Base-by-base conservation (phyloP, 495 filamentous ascomycete genomes). In the Lasiosphaeris hirsuta region DNA sequence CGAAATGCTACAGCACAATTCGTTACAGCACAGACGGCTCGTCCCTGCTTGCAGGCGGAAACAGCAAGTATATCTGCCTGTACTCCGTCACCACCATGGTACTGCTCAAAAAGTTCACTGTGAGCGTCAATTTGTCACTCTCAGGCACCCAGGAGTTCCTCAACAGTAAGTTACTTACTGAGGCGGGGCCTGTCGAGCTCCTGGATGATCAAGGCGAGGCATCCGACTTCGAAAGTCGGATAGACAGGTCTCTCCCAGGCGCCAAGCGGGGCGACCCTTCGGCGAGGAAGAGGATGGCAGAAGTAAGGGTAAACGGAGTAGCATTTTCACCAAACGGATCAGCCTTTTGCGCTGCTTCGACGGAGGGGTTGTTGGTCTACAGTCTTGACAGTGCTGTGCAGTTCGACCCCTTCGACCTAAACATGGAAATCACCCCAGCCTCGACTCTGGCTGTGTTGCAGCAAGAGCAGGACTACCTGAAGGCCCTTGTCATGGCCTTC, bases 141-240 rank as follows among this genome's bases (percentile, higher is more conserved):
- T 92, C 96, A 23, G 94, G 94, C 10, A 97, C 95, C 1, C 93
- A 96, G 63, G 94, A 97, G 71, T 94, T 92, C 75, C 82, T 98
- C 44, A 97, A 96, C 78, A 95, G 90, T 73, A 86, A 86, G 59
- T 78, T 90, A 43, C 76, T 98, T 51, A 97, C 93, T 17, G 94
- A 97, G 75, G 92, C 89, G 15, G 94, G 94, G 6, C 89, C 94
- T 3, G 77, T 79, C 45, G 90, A 81, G 2, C 81, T 96, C 5
- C 81, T 97, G 8, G 92, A 97, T 57, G 85, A 87, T 17, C 84
- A 88, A 62, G 93, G 91, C 33, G 93, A 97, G 65, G 87, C 86
- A 0, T 96, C 92, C 0, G 93, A 97, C 65, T 79, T 86, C 15
- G 92, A 96, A 69, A 87, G 90, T 57, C 87, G 92, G 33, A 81